Evolutionary conservation across 345 rosid species (phyloP).

Genomic region (Noccaea bulbosa): DNA sequence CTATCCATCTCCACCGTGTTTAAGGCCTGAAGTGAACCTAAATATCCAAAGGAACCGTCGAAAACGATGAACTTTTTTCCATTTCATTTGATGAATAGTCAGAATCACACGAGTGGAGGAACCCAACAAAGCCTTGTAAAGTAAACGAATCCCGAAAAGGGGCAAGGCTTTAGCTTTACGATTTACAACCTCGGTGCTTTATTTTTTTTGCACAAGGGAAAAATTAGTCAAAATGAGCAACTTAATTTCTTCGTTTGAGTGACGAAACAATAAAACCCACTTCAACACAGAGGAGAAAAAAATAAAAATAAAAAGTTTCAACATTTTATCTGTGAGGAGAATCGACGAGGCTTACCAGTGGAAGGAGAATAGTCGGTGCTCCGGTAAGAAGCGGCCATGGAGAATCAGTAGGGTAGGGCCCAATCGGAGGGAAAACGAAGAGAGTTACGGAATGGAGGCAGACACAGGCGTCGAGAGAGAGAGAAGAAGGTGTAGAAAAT

Average conservation of each 20-base stretch:
- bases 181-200: not conserved
- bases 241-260: not conserved
- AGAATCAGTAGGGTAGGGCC: constrained; percentile 6
- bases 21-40: constrained; percentile 23
- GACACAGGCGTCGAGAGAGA: not conserved
- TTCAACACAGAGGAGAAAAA: not conserved
- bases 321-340: not conserved
- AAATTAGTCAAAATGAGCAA: not conserved
- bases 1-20: constrained; percentile 20
- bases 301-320: constrained; percentile 4
- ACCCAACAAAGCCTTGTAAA: no score
- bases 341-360: constrained; percentile 18
- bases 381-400: constrained; percentile 39
- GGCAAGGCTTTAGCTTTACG: constrained; percentile 32
- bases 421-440: constrained; percentile 17
- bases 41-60: not conserved
- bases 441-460: not conserved
- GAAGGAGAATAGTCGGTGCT: constrained; percentile 30
- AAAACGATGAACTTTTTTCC: not conserved
- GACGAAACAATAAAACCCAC: constrained; percentile 11
- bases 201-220: not conserved
- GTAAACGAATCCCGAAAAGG: not conserved
- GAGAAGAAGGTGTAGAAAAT: not conserved
- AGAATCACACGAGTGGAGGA: no score
- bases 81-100: no score